Base-by-base conservation (phyloP, 768 basidiomycete genomes). In the Termitomyces sp. region DNA sequence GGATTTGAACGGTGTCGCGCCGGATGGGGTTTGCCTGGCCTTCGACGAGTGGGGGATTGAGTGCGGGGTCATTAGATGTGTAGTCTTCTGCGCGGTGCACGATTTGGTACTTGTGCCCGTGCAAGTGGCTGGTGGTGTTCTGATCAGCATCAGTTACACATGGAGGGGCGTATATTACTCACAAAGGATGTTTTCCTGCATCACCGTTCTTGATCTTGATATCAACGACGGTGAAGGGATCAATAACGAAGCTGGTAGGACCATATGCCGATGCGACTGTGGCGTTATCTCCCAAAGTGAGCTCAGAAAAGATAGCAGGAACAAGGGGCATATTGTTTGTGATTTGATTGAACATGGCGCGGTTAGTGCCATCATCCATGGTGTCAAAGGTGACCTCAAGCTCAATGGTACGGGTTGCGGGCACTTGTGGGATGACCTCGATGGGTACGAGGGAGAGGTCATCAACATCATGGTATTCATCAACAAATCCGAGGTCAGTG, bases 31-130 rank as follows among this genome's bases (percentile, higher is more conserved):
- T 99, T 1, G 73, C 66, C 62, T 92, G 89, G 13, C 82, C 85
- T 70, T 93, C 89, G 22, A 78, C 73, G 53, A 92, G 71, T 0
- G 89, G 86, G 13, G 92, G 94, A 71, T 96, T 96, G 44, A 94
- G 74, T 1, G 72, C 63, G 0, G 89, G 81, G 69, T 98, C 90
- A 62, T 79, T 71, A 1, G 88, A 87, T 0, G 82, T 82, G 61
- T 85, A 92, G 65, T 95, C 81, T 51, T 76, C 60, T 2, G 84
- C 79, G 51, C 88, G 85, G 53, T 83, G 77, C 20, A 96, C 85
- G 57, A 98, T 80, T 74, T 89, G 87, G 73, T 86, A 81, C 63
- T 87, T 86, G 75, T 96, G 91, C 0, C 94, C 94, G 69, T 96
- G 94, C 52, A 95, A 69, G 68, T 97, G 94, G 83, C 93, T 94